A percentile compares a stretch with the other conserved stretches of the same genome.
Conservation (phyloP, 306 rosid genomes). For the Rubus parviflorus region DNA sequence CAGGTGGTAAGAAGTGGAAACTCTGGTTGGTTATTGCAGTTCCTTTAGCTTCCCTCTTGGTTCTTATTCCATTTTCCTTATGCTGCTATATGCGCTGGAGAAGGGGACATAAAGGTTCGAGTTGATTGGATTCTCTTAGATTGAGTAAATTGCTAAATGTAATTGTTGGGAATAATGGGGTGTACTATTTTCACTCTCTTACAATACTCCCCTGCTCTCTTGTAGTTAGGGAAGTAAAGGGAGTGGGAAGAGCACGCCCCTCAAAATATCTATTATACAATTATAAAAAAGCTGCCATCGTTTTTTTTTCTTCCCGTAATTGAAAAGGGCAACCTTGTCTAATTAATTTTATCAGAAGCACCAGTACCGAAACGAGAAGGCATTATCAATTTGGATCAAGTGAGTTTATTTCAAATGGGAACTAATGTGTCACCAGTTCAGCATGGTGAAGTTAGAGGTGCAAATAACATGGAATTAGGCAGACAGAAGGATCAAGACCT, state of each 20-base stretch:
- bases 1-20: constrained; percentile 16
- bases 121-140: background rate
- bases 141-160: background rate
- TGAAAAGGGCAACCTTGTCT: background rate
- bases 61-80: background rate
- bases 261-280: background rate
- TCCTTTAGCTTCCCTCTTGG: background rate
- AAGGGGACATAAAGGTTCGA: background rate
- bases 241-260: background rate
- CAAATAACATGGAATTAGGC: constrained; percentile 2
- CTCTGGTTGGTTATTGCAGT: background rate
- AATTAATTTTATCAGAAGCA: background rate
- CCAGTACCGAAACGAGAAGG: background rate
- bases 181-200: background rate
- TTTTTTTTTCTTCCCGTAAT: background rate
- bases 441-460: background rate
- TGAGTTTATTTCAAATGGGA: background rate
- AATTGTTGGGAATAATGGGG: background rate
- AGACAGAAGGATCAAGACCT: constrained; percentile 10
- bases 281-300: background rate
- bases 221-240: background rate
- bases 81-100: background rate
- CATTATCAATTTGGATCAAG: background rate
- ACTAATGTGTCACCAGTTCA: background rate
- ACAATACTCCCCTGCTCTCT: background rate